Percentiles rank a stretch among this genome's conserved stretches.
Evolutionary conservation across 805 yeast genomes (phyloP).

Genomic region (Candida wancherniae): DNA sequence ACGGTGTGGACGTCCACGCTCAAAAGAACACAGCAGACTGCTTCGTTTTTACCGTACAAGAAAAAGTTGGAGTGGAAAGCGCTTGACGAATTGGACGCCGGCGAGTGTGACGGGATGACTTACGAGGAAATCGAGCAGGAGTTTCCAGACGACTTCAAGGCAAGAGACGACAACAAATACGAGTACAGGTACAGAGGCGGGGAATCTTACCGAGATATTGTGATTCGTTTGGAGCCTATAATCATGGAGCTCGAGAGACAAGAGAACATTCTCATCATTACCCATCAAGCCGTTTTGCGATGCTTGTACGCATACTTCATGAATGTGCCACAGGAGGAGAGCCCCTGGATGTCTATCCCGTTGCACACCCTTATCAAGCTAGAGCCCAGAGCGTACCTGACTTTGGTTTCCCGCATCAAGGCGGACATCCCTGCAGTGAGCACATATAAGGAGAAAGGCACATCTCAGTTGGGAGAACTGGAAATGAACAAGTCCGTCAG

Average conservation of each 20-base stretch:
- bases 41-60: constrained; percentile 72
- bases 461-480: constrained; percentile 57
- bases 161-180: constrained; percentile 92
- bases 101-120: constrained; percentile 95
- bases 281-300: constrained; percentile 96
- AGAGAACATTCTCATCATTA: constrained; percentile 89
- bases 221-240: constrained; percentile 90
- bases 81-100: constrained; percentile 93
- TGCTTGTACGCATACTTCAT: constrained; percentile 96
- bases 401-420: constrained; percentile 81
- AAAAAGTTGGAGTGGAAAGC: constrained; percentile 90
- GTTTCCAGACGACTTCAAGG: constrained; percentile 92
- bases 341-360: constrained; percentile 99
- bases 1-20: constrained; percentile 96
- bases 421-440: constrained; percentile 98
- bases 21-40: constrained; percentile 88
- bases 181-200: constrained; percentile 97
- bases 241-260: constrained; percentile 98
- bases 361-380: constrained; percentile 88
- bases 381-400: constrained; percentile 92
- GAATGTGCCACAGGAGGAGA: constrained; percentile 96
- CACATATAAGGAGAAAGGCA: constrained; percentile 94
- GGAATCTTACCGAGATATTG: constrained; percentile 93
- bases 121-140: constrained; percentile 82
- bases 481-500: constrained; percentile 37